Conservation (phyloP, 2,329 filamentous ascomycete genomes). For the Fusarium equiseti region DNA sequence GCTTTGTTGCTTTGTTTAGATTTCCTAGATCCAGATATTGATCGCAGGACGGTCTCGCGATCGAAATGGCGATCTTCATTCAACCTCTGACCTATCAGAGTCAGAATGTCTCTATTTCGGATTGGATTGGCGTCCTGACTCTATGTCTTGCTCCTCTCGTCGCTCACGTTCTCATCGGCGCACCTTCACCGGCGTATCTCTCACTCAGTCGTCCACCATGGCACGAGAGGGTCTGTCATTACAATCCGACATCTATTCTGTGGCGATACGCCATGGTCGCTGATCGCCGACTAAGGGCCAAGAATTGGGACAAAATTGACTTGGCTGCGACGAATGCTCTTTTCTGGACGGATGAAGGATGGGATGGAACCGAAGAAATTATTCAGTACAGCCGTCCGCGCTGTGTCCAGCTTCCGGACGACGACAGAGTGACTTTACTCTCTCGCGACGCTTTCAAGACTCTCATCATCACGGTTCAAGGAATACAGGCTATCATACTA, state of each 20-base stretch:
- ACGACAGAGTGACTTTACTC: neutral
- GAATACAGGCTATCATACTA: neutral
- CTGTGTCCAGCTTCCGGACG: slow-evolving; percentile 12
- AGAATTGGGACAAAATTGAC: slow-evolving; percentile 14
- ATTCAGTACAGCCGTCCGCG: neutral
- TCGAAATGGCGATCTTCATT: neutral
- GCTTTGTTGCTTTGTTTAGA: neutral
- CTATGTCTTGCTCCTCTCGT: slow-evolving; percentile 26
- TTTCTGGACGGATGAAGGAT: slow-evolving; percentile 26
- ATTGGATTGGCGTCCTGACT: slow-evolving; percentile 22
- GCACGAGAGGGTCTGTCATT: slow-evolving; percentile 28
- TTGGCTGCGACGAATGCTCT: slow-evolving; percentile 18
- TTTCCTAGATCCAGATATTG: too few relatives aligned
- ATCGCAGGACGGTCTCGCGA: accelerated
- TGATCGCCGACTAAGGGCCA: slow-evolving; percentile 13
- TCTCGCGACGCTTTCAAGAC: slow-evolving; percentile 10
- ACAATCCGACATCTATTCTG: slow-evolving; percentile 30
- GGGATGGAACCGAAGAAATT: slow-evolving; percentile 26
- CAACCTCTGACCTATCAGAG: slow-evolving; percentile 15
- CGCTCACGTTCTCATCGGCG: slow-evolving; percentile 24
- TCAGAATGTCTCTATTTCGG: slow-evolving; percentile 1
- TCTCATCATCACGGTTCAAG: slow-evolving; percentile 16
- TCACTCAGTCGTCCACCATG: slow-evolving; percentile 8
- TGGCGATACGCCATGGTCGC: slow-evolving; percentile 24
- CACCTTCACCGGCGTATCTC: slow-evolving; percentile 13